phyloP scores from a whole-genome alignment of 306 rosid genomes.

The Rubus idaeus region DNA sequence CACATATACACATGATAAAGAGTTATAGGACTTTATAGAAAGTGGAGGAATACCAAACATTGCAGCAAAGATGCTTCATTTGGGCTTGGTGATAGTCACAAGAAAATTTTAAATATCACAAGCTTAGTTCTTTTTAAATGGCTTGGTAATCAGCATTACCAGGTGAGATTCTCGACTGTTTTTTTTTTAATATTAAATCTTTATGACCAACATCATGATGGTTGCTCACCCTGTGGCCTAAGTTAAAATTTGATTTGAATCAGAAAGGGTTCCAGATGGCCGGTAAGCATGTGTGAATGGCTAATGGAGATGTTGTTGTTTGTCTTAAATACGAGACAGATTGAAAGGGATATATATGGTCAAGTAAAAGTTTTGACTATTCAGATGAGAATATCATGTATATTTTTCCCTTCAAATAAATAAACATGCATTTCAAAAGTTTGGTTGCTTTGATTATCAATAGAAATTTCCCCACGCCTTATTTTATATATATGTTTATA shows the following conservation, averaged over 20 bases:
- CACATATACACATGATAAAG: slow-evolving; percentile 46
- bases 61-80: slow-evolving; percentile 37
- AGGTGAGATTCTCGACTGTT: slow-evolving; percentile 31
- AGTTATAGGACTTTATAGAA: slow-evolving; percentile 17
- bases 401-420: background rate
- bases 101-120: background rate
- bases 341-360: slow-evolving; percentile 12
- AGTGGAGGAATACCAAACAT: slow-evolving; percentile 31
- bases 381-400: slow-evolving; percentile 9
- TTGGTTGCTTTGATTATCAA: slow-evolving; percentile 33
- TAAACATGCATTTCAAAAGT: background rate
- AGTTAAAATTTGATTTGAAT: slow-evolving; percentile 28
- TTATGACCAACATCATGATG: slow-evolving; percentile 43
- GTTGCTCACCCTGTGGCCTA: slow-evolving; percentile 28
- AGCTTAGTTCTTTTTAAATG: background rate
- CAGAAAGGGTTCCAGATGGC: slow-evolving; percentile 27
- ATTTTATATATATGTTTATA: slow-evolving; percentile 12
- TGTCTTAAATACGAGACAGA: slow-evolving; percentile 12
- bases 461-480: slow-evolving; percentile 32
- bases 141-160: slow-evolving; percentile 33
- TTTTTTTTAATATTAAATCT: slow-evolving; percentile 39
- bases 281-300: slow-evolving; percentile 24
- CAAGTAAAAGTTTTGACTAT: slow-evolving; percentile 12
- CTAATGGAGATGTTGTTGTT: slow-evolving; percentile 1
- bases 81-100: slow-evolving; percentile 26